Conservation (phyloP, 371 early-diverging fungal genomes). For the Parasitella parasitica region DNA sequence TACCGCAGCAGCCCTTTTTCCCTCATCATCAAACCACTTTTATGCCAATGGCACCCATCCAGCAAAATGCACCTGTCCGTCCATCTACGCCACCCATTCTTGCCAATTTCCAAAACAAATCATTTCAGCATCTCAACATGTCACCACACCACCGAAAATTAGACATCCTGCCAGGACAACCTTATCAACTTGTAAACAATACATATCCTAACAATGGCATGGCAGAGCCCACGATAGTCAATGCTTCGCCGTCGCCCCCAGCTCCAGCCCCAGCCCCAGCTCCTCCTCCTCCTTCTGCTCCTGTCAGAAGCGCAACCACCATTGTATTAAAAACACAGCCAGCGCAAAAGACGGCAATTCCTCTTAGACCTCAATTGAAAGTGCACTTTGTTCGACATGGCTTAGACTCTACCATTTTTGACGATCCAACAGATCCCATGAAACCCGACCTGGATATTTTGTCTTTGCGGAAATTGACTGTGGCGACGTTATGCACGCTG, state of each 20-base stretch:
- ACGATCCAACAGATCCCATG: constrained; percentile 41
- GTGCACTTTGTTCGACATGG: constrained; percentile 22
- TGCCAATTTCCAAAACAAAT: background rate
- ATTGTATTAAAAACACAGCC: background rate
- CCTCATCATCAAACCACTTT: background rate
- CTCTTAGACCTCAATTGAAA: constrained; percentile 28
- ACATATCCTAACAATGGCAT: background rate
- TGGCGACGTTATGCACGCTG: constrained; percentile 34
- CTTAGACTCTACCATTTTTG: constrained; percentile 15
- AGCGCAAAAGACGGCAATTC: background rate
- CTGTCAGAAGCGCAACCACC: background rate
- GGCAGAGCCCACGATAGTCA: background rate
- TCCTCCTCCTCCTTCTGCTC: no score
- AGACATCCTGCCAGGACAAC: background rate
- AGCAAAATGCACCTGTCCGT: background rate
- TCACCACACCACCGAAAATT: background rate
- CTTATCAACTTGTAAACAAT: background rate
- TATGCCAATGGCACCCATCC: background rate
- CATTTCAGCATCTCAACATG: background rate
- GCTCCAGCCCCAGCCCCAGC: background rate
- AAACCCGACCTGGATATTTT: constrained; percentile 35
- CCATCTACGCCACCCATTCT: background rate
- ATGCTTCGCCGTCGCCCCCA: background rate
- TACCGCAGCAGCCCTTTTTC: background rate
- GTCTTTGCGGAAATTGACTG: constrained; percentile 31